Evolutionary conservation across 352 stramenopile genomes (phyloP), one percentile per base, ranked within the genome.

Genomic region (Globisporangium megalacanthum): DNA sequence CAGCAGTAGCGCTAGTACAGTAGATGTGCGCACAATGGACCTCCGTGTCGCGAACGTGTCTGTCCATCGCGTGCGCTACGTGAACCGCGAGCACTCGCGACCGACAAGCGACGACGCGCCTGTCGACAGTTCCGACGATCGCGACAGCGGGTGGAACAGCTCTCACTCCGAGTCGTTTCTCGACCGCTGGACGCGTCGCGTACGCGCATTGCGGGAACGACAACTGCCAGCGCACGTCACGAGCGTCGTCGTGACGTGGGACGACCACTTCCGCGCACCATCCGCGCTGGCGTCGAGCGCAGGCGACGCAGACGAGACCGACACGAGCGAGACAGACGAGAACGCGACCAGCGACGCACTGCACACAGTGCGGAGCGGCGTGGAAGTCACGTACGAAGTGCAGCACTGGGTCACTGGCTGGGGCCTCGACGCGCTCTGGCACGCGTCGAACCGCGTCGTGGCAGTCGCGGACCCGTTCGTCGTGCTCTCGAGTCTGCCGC

Each of bases 381-480:
- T 49, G 1, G 31, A 60, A 15, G 33, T 77, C 45, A 11, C 62
- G 22, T 90, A 90, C 53, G 77, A 90, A 57, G 66, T 90, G 58
- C 80, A 90, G 63, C 58, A 85, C 35, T 90, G 80, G 80, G 77
- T 90, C 19, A 72, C 73, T 2, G 70, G 68, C 29, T 90, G 77
- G 77, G 72, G 73, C 1, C 65, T 90, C 6, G 75, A 88, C 54
- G 65, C 61, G 7, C 66, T 88, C n/a, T 87, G 73, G 75, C 72
- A 87, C 57, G 59, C 65, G 35, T 72, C 75, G 1, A 89, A 89
- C 62, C 72, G 64, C 52, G 58, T 63, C 19, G 46, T 90, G n/a
- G 49, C 31, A 2, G 78, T 77, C 3, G 42, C 20, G 1, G 77
- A 90, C 29, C 75, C 77, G 9, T 87, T 90, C 56, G 55, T 83